Evolutionary conservation across 2,329 filamentous ascomycete species (phyloP), one percentile per base, ranked within the genome.

Genomic region (Aspergillus neotritici): DNA sequence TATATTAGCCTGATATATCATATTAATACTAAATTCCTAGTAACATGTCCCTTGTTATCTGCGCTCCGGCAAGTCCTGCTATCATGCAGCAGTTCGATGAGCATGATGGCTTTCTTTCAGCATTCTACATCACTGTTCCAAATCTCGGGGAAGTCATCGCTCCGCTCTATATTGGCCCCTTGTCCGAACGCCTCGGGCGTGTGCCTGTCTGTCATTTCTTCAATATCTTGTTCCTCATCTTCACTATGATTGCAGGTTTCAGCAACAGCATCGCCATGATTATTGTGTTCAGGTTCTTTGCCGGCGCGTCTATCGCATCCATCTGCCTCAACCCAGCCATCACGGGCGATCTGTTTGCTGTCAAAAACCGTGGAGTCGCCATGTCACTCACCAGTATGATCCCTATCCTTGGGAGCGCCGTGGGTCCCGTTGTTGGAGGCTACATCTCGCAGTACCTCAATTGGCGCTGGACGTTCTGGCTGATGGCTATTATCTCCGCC

Each of bases 11-110:
- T 3, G n/a, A 21, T 11, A 34, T 25, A 14, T 12, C n/a, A 1
- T 41, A 34, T 28, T 41, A 17, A 41, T 28, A 12, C 8, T n/a
- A 17, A 29, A 13, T 13, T 37, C 21, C 15, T 28, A 43, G 40
- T n/a, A 43, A 43, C 29, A 37, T 43, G 34, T 43, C 40, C 3
- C 34, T 37, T 13, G 40, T 43, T 11, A 43, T 43, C 34, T 43
- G 40, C 29, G 17, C 40, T 15, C 40, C 40, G 11, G 40, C 40
- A 8, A 43, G 40, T 36, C 25, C 34, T 25, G 29, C 34, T 6
- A 31, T 37, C 14, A 6, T 33, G 15, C 4, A 37, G 15, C 29
- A 37, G 16, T 43, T 43, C 25, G 14, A 31, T 33, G 32, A 37
- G 17, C 13, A 40, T 14, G 11, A 25, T 31, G 30, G 30, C 38